Base-by-base conservation (phyloP, 495 filamentous ascomycete genomes). In the Penicillium waksmanii region DNA sequence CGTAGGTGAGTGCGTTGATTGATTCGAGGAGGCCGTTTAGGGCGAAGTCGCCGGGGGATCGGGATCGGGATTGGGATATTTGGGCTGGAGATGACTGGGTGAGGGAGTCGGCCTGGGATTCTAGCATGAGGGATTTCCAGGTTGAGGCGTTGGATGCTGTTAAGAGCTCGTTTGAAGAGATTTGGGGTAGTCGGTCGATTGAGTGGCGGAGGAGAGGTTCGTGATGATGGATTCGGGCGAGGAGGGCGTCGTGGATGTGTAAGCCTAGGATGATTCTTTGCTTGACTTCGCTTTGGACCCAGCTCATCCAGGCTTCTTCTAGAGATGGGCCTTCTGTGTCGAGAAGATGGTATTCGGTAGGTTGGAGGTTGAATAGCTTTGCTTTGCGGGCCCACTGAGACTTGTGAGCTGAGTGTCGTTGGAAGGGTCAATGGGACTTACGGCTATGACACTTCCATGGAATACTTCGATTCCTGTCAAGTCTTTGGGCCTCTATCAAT, bases 361-460 rank as follows among this genome's bases (percentile, higher is more conserved):
- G 50, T 42, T 49, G 33, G 4, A 50, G 15, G 13, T 61, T 25
- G 31, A 61, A 57, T 2, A 57, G 19, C 23, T 48, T 40, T 31
- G 40, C 46, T 33, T 51, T 63, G 15, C 68, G 68, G 5, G 71
- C 66, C 68, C 66, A 73, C 60, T 63, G 7, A 42, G 12, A n/a
- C 12, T 8, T 44, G 17, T 44, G 3, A 40, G 36, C 36, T 19
- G n/a, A 19, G 5, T 44, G 8, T 44, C 5, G 17, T 38, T 38
- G 36, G 12, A 38, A n/a, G 11, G 8, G 10, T 31, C 8, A 31
- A 31, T 38, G 15, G 12, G 11, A 38, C 36, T 38, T 6, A 69
- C 66, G 3, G 72, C 66, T 58, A 75, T 61, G 1, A 71, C 59
- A 31, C 65, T 68, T 19, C 74, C 74, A 44, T 77, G 74, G 40